These are phyloP conservation scores for Osmanthus fragrans DNA, from an alignment of 257 asterid species.

Conservation along the genomic window DNA sequence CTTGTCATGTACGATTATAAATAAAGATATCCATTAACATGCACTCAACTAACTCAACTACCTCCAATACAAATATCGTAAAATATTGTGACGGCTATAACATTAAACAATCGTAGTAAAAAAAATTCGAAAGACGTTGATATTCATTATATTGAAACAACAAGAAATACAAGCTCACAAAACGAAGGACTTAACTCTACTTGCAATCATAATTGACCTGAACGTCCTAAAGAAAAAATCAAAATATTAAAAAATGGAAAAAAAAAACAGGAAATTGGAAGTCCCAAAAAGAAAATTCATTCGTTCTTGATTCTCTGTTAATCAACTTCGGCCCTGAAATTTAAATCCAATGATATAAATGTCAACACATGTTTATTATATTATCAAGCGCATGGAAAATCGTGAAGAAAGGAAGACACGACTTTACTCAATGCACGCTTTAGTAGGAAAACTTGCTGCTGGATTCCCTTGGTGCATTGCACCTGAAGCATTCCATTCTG, in stretches of 20 bases:
- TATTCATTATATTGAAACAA: slow-evolving; percentile 39
- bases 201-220: slow-evolving; percentile 35
- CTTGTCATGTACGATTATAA: too few species aligned
- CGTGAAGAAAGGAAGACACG: neutral
- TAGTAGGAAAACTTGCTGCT: slow-evolving; percentile 56
- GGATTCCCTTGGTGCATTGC: slow-evolving; percentile 94
- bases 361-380: neutral
- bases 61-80: neutral
- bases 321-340: slow-evolving; percentile 43
- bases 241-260: slow-evolving; percentile 26
- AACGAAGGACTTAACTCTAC: slow-evolving; percentile 33
- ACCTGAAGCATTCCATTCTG: slow-evolving; percentile 94
- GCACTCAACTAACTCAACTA: neutral
- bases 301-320: slow-evolving; percentile 50
- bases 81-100: too few species aligned
- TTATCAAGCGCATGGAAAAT: neutral
- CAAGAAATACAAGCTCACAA: slow-evolving; percentile 44
- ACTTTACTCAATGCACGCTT: slow-evolving; percentile 44
- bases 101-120: neutral
- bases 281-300: slow-evolving; percentile 35
- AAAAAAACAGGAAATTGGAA: slow-evolving; percentile 28
- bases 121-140: slow-evolving; percentile 31
- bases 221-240: slow-evolving; percentile 34
- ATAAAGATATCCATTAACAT: too few species aligned
- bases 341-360: neutral